Percentiles rank a stretch among this genome's conserved stretches.
These are phyloP conservation scores for Nicotiana attenuata DNA, from an alignment of 257 asterid species.

Conservation along the genomic window DNA sequence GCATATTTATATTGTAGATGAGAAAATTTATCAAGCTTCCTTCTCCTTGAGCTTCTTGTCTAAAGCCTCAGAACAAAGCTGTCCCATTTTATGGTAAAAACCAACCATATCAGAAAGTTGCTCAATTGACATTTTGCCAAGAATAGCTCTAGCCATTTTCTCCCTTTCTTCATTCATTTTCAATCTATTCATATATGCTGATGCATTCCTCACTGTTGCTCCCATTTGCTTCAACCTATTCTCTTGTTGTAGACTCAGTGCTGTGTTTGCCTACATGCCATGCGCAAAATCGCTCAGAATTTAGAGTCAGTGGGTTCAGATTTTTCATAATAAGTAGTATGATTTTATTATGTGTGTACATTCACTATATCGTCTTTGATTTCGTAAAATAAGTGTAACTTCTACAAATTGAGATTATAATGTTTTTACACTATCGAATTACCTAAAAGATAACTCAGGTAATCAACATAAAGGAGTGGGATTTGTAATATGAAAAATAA, in stretches of 20 bases:
- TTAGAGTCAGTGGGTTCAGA: neutral
- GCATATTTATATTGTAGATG: too few relatives aligned
- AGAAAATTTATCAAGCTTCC: neutral
- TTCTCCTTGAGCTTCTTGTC: conserved; percentile 45
- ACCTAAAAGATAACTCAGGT: too few relatives aligned
- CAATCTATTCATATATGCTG: conserved; percentile 40
- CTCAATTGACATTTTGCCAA: conserved; percentile 62
- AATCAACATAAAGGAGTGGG: neutral
- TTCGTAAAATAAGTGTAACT: too few relatives aligned
- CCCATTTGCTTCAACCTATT: conserved; percentile 75
- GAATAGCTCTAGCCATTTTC: conserved; percentile 38
- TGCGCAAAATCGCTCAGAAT: neutral
- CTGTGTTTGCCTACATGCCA: conserved; percentile 49
- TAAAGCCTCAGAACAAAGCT: conserved; percentile 59
- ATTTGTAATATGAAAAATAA: too few relatives aligned
- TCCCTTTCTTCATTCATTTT: conserved; percentile 48
- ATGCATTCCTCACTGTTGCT: conserved; percentile 66
- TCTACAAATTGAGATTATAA: too few relatives aligned
- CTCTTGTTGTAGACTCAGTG: conserved; percentile 60
- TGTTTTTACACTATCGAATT: too few relatives aligned
- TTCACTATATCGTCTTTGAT: too few relatives aligned
- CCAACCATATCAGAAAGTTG: conserved; percentile 51
- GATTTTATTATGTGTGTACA: neutral
- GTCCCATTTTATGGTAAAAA: conserved; percentile 68
- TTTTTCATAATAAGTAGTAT: neutral